Evolutionary conservation across 371 early-diverging fungal genomes (phyloP), one percentile per base, ranked within the genome.

Genomic region (Dinochytrium kinnereticum): DNA sequence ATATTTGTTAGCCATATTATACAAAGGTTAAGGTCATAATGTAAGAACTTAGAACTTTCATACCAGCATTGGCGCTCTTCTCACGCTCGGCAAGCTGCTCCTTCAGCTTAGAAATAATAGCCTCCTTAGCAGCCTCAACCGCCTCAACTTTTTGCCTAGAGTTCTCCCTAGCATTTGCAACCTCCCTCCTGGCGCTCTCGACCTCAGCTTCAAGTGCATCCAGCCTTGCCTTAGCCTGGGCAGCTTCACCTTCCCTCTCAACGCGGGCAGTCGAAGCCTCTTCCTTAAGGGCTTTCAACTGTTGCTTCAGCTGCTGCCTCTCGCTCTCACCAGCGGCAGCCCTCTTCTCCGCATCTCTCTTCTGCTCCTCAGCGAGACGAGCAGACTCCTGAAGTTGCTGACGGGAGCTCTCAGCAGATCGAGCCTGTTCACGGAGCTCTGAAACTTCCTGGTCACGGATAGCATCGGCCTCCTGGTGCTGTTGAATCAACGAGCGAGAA

Each of bases 11-110:
- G 66, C 10, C 28, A 10, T 66, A n/a, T n/a, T n/a, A n/a, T n/a
- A n/a, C n/a, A n/a, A n/a, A n/a, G n/a, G n/a, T n/a, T n/a, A n/a
- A n/a, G n/a, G n/a, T n/a, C n/a, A n/a, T n/a, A n/a, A n/a, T n/a
- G n/a, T n/a, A n/a, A n/a, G n/a, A n/a, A n/a, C n/a, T n/a, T n/a
- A n/a, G n/a, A n/a, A n/a, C n/a, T n/a, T n/a, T n/a, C 44, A 3
- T 66, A 66, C 66, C 49, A 39, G 66, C 66, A 28, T 40, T 49
- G 5, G 66, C 66, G 28, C 36, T 51, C 57, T 34, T 55, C 24
- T 70, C 70, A 24, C 33, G 55, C 38, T 70, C 70, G 7, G 36
- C 40, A 15, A 70, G 36, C 31, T 70, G 70, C 10, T 70, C 59
- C 26, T 39, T 53, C n/a, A 70, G 39, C 36, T 59, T 70, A 2